A percentile compares a stretch with the other conserved stretches of the same genome.
phyloP scores from a whole-genome alignment of 257 asterid genomes.

The Gardenia jasminoides region DNA sequence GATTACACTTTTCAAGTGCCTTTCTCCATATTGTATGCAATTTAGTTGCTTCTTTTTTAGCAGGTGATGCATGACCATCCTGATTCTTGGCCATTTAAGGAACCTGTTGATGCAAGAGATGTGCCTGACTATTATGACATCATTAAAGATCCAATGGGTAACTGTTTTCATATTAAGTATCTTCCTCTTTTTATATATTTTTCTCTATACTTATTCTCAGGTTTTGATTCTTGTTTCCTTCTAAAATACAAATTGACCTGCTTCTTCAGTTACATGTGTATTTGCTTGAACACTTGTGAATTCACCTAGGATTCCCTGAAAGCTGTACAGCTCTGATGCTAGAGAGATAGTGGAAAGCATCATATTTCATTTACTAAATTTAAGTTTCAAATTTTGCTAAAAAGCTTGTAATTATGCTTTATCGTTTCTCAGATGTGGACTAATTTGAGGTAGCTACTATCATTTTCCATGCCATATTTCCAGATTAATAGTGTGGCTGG shows the following conservation, averaged over 20 bases:
- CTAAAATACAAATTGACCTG: background rate
- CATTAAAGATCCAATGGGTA: conserved; percentile 96
- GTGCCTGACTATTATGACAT: conserved; percentile 96
- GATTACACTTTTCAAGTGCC: background rate
- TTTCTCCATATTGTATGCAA: background rate
- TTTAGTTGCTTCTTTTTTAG: conserved; percentile 25
- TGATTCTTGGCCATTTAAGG: conserved; percentile 99
- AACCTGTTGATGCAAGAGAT: conserved; percentile 95
- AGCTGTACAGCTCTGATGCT: background rate
- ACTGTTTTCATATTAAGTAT: background rate
- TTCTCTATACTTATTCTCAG: background rate
- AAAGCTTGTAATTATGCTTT: background rate
- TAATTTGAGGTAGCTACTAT: background rate
- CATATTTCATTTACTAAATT: background rate
- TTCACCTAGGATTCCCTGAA: background rate
- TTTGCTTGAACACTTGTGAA: background rate
- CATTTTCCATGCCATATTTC: background rate
- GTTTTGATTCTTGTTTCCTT: background rate
- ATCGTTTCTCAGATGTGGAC: background rate
- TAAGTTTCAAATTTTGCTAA: background rate
- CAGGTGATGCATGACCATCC: conserved; percentile 95
- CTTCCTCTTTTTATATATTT: background rate
- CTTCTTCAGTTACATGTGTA: background rate
- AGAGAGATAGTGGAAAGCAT: background rate
- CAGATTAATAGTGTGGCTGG: background rate